Conservation (phyloP, 2,329 filamentous ascomycete species). For the Exophiala mesophila region DNA sequence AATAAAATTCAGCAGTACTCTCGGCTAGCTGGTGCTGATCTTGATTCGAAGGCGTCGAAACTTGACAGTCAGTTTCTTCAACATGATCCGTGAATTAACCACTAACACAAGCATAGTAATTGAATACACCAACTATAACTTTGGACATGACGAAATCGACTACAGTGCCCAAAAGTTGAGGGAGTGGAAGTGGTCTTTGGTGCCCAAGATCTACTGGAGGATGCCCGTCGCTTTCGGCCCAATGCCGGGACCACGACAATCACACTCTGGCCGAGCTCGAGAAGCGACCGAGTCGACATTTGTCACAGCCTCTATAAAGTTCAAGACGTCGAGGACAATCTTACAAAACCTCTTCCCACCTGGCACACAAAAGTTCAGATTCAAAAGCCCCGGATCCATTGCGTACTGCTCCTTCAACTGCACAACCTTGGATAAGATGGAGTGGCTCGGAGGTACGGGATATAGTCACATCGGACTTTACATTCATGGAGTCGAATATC, state of each 20-base stretch:
- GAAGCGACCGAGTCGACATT: conserved; percentile 34
- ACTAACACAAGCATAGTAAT: conserved; percentile 30
- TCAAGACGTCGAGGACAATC: conserved; percentile 49
- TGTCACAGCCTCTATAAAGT: conserved; percentile 45
- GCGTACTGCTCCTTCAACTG: conserved; percentile 41
- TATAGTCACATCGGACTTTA: conserved; percentile 58
- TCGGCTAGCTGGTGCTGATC: conserved; percentile 31
- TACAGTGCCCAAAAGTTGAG: conserved; percentile 48
- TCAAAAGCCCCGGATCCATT: conserved; percentile 41
- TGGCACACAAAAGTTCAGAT: conserved; percentile 34
- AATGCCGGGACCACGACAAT: conserved; percentile 43
- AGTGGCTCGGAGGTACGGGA: conserved; percentile 57
- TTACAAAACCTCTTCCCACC: conserved; percentile 48
- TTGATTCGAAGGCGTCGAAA: conserved; percentile 5
- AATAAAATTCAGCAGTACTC: conserved; percentile 55
- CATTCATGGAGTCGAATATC: conserved; percentile 58
- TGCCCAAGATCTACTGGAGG: conserved; percentile 44
- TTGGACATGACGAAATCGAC: conserved; percentile 57
- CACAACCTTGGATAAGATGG: conserved; percentile 47
- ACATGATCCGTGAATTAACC: conserved; percentile 1
- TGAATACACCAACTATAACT: conserved; percentile 48
- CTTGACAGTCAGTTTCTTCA: conserved; percentile 1
- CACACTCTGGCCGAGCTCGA: conserved; percentile 30
- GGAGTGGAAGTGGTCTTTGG: conserved; percentile 46
- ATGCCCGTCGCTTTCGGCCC: conserved; percentile 46